Evolutionary conservation across 2,329 filamentous ascomycete genomes (phyloP), one percentile per base, ranked within the genome.

Genomic region (Emericellopsis cladophorae): DNA sequence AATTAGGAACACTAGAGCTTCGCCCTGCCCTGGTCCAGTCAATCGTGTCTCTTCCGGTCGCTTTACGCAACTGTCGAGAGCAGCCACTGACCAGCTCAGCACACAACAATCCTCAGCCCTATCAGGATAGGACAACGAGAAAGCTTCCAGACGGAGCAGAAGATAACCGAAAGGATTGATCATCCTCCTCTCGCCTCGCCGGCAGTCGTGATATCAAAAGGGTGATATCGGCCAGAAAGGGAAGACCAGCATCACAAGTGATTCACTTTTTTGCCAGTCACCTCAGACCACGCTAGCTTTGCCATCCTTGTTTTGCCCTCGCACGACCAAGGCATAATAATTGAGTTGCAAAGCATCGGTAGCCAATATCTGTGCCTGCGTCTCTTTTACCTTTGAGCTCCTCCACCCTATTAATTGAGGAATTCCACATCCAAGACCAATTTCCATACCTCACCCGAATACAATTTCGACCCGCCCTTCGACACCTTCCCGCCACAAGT

Each of bases 381-480:
- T 21, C 34, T 29, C 29, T 16, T 16, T 15, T 14, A 16, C 14
- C 14, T 35, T 37, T 26, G 12, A 18, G 23, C 45, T 42, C 35
- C 16, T 24, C 16, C 4, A 15, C 32, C n/a, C n/a, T 21, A n/a
- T n/a, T n/a, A 15, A 35, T 21, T 35, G 32, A 35, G 32, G 15
- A 38, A 23, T 14, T 22, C 44, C 42, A 42, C 43, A 41, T 42
- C 42, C 40, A 7, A 35, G n/a, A 8, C 10, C 14, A 15, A 37
- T n/a, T 35, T 42, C 41, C 29, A 36, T 36, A 31, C 39, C 41
- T 8, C 24, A 16, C 42, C 44, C 42, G 43, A 38, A 48, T 48
- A 61, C 67, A 68, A 66, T 64, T 64, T 65, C 57, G 57, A 56
- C 54, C 55, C 55, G 54, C 55, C 56, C 44, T 42, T 44, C 49